Evolutionary conservation across 2,329 filamentous ascomycete genomes (phyloP).

Genomic region (Stagonosporopsis tanaceti): DNA sequence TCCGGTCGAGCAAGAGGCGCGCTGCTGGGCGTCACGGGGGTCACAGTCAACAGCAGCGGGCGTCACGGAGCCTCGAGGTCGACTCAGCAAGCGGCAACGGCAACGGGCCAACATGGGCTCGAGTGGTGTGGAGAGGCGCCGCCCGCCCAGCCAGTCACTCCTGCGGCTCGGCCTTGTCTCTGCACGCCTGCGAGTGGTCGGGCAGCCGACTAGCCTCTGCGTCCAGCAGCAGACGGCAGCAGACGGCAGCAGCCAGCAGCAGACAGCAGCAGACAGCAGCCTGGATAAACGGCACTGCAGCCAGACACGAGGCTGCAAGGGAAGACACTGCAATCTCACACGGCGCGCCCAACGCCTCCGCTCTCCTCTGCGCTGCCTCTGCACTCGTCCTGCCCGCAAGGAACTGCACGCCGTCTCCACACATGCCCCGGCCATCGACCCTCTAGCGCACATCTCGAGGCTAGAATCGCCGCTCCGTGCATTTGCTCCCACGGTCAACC

Average conservation of each 20-base stretch:
- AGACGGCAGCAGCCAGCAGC: too few species aligned
- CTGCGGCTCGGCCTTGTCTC: slow-evolving; percentile 4
- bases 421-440: slow-evolving; percentile 2
- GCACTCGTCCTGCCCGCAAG: not conserved
- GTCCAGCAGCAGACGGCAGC: too few species aligned
- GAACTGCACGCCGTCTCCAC: not conserved
- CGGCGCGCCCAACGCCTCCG: slow-evolving; percentile 1
- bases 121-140: slow-evolving; percentile 17
- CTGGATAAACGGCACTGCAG: slow-evolving; percentile 8
- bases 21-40: too few species aligned
- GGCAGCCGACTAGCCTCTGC: not conserved
- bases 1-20: too few species aligned
- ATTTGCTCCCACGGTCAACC: slow-evolving; percentile 8
- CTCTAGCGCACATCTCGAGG: slow-evolving; percentile 6
- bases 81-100: not conserved
- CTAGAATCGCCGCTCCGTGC: slow-evolving; percentile 9
- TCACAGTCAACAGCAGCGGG: too few species aligned
- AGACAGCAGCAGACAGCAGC: not conserved
- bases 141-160: slow-evolving; percentile 10
- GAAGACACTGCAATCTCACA: slow-evolving; percentile 6
- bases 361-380: not conserved
- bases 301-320: slow-evolving; percentile 16
- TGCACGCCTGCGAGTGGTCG: not conserved
- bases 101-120: slow-evolving; percentile 24
- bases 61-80: too few species aligned